Base-by-base conservation (phyloP, 2,329 filamentous ascomycete genomes). In the Diaporthe vexans region DNA sequence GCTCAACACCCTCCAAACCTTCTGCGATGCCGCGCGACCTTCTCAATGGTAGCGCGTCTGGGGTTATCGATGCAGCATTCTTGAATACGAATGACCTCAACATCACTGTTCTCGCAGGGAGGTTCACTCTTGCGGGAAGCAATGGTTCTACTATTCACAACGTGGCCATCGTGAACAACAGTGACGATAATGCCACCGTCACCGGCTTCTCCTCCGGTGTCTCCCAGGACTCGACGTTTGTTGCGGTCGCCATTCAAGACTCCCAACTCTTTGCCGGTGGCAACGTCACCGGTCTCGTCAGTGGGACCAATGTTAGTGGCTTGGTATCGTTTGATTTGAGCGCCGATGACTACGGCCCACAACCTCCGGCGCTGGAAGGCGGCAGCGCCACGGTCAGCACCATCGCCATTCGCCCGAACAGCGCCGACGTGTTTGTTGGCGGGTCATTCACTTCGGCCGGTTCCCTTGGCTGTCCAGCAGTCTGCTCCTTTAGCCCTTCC, bases 401-500 rank as follows among this genome's bases (percentile, higher is more conserved):
- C 37, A 95, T 99, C 78, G 89, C 91, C 15, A 87, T 92, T 11
- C 93, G 92, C 72, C 94, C 94, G 0, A 89, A 89, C 72, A 91
- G 91, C 24, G 87, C 88, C 1, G 91, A 97, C 68, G 88, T 99
- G 17, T 99, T 94, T 80, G 93, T 99, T 43, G 96, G 93, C 51
- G 97, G 97, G 43, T 91, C 90, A 13, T 99, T 98, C 80, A 87
- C 91, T n/a, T 91, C 90, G 43, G 97, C 95, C 24, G 97, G 97
- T 37, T 92, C 93, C 6, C 88, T 98, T 40, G 92, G 91, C 56
- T 99, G 97, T 81, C 91, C 93, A 4, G 92, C 91, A 61, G 90
- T 99, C 33, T 99, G 97, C 83, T 86, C 93, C 74, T 97, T 94
- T 84, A 92, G 93, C 80, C 91, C 92, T 2, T 85, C 90, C 10